Conservation (phyloP, 495 filamentous ascomycete species). For the Aspergillus diversus region DNA sequence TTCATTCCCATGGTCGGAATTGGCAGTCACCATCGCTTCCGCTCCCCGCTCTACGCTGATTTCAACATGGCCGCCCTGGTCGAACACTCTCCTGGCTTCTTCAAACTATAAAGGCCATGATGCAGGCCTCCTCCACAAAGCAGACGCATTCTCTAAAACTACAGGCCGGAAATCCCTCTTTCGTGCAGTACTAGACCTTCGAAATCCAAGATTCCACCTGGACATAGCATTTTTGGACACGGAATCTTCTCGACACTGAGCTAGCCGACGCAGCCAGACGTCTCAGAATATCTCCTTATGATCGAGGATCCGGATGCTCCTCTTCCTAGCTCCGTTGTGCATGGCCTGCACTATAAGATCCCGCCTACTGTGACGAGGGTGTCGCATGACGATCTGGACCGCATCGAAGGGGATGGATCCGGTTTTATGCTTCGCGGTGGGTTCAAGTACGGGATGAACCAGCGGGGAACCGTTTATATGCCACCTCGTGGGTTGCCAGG, state of each 20-base stretch:
- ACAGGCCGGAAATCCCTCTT: neutral
- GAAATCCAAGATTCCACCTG: neutral
- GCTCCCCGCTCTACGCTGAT: neutral
- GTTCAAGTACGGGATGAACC: conserved; percentile 46
- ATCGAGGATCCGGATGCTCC: conserved; percentile 55
- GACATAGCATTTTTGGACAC: neutral
- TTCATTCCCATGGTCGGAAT: neutral
- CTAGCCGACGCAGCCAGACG: conserved; percentile 1
- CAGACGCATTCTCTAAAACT: neutral
- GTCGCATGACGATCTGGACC: conserved; percentile 36
- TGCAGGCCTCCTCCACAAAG: neutral
- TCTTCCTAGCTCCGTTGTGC: conserved; percentile 48
- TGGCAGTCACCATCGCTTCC: neutral
- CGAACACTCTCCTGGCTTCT: conserved; percentile 2
- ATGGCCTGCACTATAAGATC: conserved; percentile 50
- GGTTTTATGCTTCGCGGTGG: conserved; percentile 37
- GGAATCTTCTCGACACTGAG: neutral
- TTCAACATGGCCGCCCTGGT: neutral
- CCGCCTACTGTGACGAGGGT: conserved; percentile 34
- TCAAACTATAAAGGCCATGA: conserved; percentile 7
- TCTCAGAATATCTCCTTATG: conserved; percentile 45
- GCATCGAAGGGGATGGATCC: conserved; percentile 19
- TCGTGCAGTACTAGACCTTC: conserved; percentile 5
- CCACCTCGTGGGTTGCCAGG: conserved; percentile 45
- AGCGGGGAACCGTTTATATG: conserved; percentile 37